Evolutionary conservation across 1,284 basidiomycete species (phyloP).

Genomic region (Ceratobasidium sp.): DNA sequence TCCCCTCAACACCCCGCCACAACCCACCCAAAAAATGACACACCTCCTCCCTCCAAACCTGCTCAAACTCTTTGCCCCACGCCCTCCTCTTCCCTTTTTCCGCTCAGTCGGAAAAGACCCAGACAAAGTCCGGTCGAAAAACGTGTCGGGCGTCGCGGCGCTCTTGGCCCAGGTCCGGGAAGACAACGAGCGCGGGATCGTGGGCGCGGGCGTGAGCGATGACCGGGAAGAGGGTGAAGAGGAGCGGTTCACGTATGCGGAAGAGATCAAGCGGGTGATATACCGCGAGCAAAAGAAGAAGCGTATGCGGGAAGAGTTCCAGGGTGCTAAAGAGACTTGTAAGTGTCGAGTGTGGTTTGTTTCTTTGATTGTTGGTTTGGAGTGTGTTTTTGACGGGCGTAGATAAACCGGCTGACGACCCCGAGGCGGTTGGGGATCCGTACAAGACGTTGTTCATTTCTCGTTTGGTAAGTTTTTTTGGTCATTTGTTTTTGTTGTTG

Average conservation of each 20-base stretch:
- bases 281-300: conserved; percentile 84
- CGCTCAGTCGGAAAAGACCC: conserved; percentile 88
- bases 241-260: conserved; percentile 79
- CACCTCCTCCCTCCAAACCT: conserved; percentile 93
- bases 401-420: conserved; percentile 93
- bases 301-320: conserved; percentile 83
- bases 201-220: conserved; percentile 67
- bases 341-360: conserved; percentile 55
- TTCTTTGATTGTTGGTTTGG: conserved; percentile 26
- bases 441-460: conserved; percentile 99
- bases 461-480: conserved; percentile 73
- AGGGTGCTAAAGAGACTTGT: conserved; percentile 87
- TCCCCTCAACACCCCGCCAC: conserved; percentile 18
- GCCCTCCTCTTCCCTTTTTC: conserved; percentile 86
- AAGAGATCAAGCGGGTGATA: conserved; percentile 83
- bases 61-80: conserved; percentile 92
- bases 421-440: conserved; percentile 96
- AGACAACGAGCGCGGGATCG: conserved; percentile 76
- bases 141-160: conserved; percentile 78
- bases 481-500: background rate
- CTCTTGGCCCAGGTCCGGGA: conserved; percentile 82
- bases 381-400: conserved; percentile 35
- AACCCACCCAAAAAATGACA: conserved; percentile 61
- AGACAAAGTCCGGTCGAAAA: conserved; percentile 76
- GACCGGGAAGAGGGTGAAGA: conserved; percentile 85